phyloP scores from a whole-genome alignment of 805 yeast genomes.

The Starmera caribaea region DNA sequence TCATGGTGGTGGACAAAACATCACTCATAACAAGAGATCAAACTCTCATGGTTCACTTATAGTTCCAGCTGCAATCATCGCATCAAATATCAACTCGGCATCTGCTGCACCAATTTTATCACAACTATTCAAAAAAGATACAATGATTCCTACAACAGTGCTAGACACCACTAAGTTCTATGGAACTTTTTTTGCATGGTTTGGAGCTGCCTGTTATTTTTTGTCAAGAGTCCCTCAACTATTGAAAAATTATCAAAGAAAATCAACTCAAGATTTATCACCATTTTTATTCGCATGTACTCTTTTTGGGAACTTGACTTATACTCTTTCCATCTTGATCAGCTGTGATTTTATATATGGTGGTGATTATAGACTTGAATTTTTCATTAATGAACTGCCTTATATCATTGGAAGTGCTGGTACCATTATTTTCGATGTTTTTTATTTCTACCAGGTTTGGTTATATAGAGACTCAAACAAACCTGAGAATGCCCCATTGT shows the following conservation, averaged over 20 bases:
- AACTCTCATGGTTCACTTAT: slow-evolving; percentile 1
- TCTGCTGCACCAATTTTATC: slow-evolving; percentile 8
- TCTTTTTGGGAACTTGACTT: slow-evolving; percentile 65
- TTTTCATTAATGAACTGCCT: slow-evolving; percentile 65
- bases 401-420: slow-evolving; percentile 82
- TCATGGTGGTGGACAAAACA: slow-evolving; percentile 5
- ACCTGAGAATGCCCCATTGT: slow-evolving; percentile 10
- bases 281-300: slow-evolving; percentile 75
- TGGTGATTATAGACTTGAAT: slow-evolving; percentile 30
- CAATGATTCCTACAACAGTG: slow-evolving; percentile 3
- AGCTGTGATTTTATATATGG: slow-evolving; percentile 41
- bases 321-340: slow-evolving; percentile 64
- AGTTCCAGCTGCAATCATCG: slow-evolving; percentile 16
- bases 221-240: slow-evolving; percentile 81
- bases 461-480: slow-evolving; percentile 15
- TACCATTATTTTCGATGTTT: slow-evolving; percentile 66
- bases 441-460: slow-evolving; percentile 56
- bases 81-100: slow-evolving; percentile 16
- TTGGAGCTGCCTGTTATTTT: slow-evolving; percentile 66
- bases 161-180: slow-evolving; percentile 8
- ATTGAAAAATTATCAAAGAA: slow-evolving; percentile 61
- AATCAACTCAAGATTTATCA: slow-evolving; percentile 82
- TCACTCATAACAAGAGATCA: slow-evolving; percentile 5
- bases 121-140: slow-evolving; percentile 1
- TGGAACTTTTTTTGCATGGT: slow-evolving; percentile 61